phyloP scores from a whole-genome alignment of 2,329 filamentous ascomycete species.

The Coniochaeta prunicola region DNA sequence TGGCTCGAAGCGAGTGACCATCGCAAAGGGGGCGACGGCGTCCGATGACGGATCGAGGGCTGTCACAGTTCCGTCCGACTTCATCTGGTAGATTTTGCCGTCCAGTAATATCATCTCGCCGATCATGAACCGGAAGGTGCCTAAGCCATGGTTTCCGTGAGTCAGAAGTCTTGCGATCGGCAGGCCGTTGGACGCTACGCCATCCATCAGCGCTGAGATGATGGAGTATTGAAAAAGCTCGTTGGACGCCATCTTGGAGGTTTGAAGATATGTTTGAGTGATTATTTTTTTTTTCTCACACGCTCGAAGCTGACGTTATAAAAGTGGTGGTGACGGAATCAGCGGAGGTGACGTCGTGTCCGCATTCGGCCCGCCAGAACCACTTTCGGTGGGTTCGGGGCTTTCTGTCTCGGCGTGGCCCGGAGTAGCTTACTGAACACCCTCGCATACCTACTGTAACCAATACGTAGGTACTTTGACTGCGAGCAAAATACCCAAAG shows the following conservation, averaged over 20 bases:
- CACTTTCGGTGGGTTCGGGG: too few relatives aligned
- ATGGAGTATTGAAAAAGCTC: slow-evolving; percentile 27
- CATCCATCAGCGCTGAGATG: slow-evolving; percentile 26
- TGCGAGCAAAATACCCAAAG: too few relatives aligned
- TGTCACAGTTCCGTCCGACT: slow-evolving; percentile 21
- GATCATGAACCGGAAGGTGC: slow-evolving; percentile 24
- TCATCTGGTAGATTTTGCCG: slow-evolving; percentile 25
- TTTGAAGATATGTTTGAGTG: not conserved
- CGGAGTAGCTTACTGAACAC: too few relatives aligned
- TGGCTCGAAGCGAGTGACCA: slow-evolving; percentile 23
- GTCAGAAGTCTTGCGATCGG: slow-evolving; percentile 19
- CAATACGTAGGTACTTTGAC: too few relatives aligned
- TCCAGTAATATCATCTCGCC: slow-evolving; percentile 28
- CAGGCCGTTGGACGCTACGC: slow-evolving; percentile 22
- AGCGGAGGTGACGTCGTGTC: not conserved
- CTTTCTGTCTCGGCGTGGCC: too few relatives aligned
- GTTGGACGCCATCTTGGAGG: slow-evolving; percentile 19
- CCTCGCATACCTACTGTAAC: too few relatives aligned
- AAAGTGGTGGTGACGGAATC: not conserved
- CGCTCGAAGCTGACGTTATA: too few relatives aligned
- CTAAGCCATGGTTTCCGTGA: slow-evolving; percentile 26
- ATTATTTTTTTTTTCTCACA: too few relatives aligned
- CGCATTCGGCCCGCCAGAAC: not conserved
- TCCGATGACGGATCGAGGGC: slow-evolving; percentile 12
- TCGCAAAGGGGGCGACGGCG: slow-evolving; percentile 24